phyloP scores from a whole-genome alignment of 306 rosid species.

The Crataegus laevigata region DNA sequence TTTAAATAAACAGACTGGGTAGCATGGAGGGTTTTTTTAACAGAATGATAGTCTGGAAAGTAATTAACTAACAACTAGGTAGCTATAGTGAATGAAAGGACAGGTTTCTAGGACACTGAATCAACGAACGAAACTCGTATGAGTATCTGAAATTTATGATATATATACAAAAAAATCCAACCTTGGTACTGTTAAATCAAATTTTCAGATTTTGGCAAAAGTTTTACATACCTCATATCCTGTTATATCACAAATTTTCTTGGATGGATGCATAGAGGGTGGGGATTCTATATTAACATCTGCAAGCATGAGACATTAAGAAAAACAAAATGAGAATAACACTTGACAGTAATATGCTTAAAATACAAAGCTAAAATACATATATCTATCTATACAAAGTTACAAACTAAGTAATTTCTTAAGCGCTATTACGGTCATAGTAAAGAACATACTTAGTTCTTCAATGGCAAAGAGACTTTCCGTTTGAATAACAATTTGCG shows the following conservation, averaged over 20 bases:
- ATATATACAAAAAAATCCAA: background rate
- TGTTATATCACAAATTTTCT: conserved; percentile 79
- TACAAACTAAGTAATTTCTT: background rate
- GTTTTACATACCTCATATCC: conserved; percentile 61
- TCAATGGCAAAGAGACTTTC: background rate
- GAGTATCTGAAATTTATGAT: background rate
- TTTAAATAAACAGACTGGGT: background rate
- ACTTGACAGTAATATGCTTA: background rate
- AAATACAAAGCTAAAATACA: background rate
- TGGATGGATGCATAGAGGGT: conserved; percentile 91
- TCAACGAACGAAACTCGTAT: background rate
- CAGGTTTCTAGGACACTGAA: background rate
- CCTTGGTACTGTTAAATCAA: background rate
- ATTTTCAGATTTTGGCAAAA: background rate
- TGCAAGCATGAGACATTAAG: conserved; percentile 24
- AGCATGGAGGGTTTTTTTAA: background rate
- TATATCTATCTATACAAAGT: background rate
- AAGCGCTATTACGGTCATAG: background rate
- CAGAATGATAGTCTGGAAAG: background rate
- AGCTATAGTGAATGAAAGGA: background rate
- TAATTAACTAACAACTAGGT: background rate
- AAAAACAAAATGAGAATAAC: background rate
- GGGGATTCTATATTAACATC: conserved; percentile 84
- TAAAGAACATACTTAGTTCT: background rate
- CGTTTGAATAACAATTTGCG: background rate